phyloP scores from a whole-genome alignment of 129 eudicot genomes.

The Artemisia tridentata region DNA sequence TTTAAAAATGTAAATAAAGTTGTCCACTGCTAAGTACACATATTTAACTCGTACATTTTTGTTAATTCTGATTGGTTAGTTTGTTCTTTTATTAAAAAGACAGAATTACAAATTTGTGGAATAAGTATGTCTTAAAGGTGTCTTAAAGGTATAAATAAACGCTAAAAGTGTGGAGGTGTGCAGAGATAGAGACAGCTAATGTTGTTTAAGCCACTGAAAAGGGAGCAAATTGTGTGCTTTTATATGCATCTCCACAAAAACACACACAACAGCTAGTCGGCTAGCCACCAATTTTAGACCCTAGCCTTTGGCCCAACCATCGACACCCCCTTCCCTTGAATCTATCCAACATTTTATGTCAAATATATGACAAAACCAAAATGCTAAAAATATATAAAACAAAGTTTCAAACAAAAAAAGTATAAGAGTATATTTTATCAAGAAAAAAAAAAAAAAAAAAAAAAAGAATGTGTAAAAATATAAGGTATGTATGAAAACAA shows the following conservation, averaged over 20 bases:
- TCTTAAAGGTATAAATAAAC: not conserved
- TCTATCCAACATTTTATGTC: not conserved
- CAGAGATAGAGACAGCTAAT: conserved; percentile 18
- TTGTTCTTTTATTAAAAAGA: too few species aligned
- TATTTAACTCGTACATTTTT: too few species aligned
- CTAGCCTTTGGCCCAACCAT: conserved; percentile 10
- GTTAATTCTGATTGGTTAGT: too few species aligned
- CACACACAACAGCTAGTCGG: conserved; percentile 16
- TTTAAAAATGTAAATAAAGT: too few species aligned
- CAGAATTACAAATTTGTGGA: too few species aligned
- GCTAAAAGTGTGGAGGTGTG: not conserved
- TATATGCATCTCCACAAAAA: conserved; percentile 17
- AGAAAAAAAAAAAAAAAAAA: too few species aligned
- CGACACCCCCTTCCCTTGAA: not conserved
- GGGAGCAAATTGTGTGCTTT: conserved; percentile 20
- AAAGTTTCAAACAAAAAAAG: not conserved
- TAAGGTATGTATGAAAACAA: too few species aligned
- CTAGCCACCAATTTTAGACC: not conserved
- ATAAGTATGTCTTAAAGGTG: not conserved
- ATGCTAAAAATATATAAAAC: not conserved
- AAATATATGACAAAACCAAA: not conserved
- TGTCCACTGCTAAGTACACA: too few species aligned
- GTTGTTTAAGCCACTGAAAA: conserved; percentile 27
- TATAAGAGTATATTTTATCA: too few species aligned
- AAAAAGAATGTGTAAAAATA: too few species aligned